These are phyloP conservation scores for Trichoderma sp. DNA, from an alignment of 2,329 filamentous ascomycete genomes.

Conservation along the genomic window DNA sequence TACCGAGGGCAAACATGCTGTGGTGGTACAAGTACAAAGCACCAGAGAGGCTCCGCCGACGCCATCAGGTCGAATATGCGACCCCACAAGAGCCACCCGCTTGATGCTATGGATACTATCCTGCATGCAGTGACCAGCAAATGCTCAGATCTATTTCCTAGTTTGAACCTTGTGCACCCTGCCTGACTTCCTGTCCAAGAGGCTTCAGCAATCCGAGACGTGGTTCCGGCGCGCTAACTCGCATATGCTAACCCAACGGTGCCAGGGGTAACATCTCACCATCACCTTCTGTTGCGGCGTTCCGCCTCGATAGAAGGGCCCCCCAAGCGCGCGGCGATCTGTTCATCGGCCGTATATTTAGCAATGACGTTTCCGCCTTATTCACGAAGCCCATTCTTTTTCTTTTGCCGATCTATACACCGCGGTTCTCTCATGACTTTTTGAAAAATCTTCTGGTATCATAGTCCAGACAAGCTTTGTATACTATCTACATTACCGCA, in stretches of 20 bases:
- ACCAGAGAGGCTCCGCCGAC: background rate
- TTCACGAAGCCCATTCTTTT: background rate
- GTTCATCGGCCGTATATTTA: constrained; percentile 15
- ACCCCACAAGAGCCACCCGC: constrained; percentile 11
- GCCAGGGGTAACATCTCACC: constrained; percentile 23
- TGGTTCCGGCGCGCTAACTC: constrained; percentile 12
- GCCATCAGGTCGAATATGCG: background rate
- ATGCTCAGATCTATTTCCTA: constrained; percentile 23
- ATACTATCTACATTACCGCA: background rate
- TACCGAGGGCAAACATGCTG: background rate
- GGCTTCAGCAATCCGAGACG: constrained; percentile 13
- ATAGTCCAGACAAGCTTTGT: background rate
- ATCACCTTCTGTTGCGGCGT: background rate
- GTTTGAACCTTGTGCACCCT: constrained; percentile 23
- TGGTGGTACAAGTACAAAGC: background rate
- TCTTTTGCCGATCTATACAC: background rate
- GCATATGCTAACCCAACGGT: constrained; percentile 21
- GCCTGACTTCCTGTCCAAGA: constrained; percentile 4
- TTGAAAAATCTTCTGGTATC: background rate
- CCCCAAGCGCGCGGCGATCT: constrained; percentile 6
- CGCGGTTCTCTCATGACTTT: background rate
- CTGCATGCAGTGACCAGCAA: constrained; percentile 16
- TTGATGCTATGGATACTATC: constrained; percentile 19
- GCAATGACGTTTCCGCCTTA: constrained; percentile 25
- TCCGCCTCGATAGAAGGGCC: background rate